Evolutionary conservation across 768 basidiomycete genomes (phyloP).

Genomic region (Trametes maxima): DNA sequence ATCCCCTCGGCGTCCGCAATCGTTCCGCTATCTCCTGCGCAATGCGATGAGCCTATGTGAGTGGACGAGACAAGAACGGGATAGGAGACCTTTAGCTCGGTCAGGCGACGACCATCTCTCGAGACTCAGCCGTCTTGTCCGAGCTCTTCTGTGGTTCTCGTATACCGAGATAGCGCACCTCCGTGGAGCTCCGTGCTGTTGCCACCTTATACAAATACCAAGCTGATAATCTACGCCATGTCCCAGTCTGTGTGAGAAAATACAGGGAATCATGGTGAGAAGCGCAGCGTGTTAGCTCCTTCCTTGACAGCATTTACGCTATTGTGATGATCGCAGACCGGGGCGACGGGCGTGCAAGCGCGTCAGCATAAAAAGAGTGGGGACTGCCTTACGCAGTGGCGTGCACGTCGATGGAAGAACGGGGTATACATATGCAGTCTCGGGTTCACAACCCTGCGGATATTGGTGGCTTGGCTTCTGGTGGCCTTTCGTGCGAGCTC

Average conservation of each 20-base stretch:
- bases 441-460: background rate
- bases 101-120: background rate
- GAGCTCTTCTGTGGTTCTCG: no score
- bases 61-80: background rate
- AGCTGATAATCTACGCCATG: background rate
- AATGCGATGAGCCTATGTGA: background rate
- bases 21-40: background rate
- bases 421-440: background rate
- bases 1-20: conserved; percentile 1
- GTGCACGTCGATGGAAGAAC: background rate
- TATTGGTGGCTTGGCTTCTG: background rate
- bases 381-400: conserved; percentile 8
- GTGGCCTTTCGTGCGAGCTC: background rate
- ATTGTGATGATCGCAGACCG: background rate
- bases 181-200: no score
- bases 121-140: no score
- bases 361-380: background rate
- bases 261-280: background rate
- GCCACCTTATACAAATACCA: no score
- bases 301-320: background rate
- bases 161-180: no score
- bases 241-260: background rate
- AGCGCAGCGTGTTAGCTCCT: conserved; percentile 1
- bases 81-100: background rate
- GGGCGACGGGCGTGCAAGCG: background rate